Conservation (phyloP, 2,329 filamentous ascomycete genomes). For the Botrytis deweyae region DNA sequence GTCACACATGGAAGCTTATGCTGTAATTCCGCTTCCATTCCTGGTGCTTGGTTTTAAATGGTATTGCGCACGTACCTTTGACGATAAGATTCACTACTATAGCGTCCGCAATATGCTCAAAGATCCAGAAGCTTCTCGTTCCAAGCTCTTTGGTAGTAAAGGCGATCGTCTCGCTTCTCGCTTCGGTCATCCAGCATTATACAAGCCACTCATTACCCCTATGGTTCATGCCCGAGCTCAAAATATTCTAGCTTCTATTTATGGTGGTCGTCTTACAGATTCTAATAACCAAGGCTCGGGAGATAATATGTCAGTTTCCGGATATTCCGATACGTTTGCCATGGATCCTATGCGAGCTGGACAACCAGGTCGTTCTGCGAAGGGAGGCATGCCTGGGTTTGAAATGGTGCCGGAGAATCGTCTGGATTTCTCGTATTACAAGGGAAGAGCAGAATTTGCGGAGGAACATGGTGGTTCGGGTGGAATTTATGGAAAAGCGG, state of each 20-base stretch:
- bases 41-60: conserved; percentile 81
- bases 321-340: conserved; percentile 79
- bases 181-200: conserved; percentile 89
- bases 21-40: conserved; percentile 72
- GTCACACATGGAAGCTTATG: conserved; percentile 60
- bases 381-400: conserved; percentile 63
- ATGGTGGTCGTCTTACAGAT: conserved; percentile 74
- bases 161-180: conserved; percentile 70
- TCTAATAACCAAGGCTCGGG: conserved; percentile 58
- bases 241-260: conserved; percentile 81
- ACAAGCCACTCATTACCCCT: conserved; percentile 84
- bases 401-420: conserved; percentile 89
- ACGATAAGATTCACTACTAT: conserved; percentile 78
- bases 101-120: conserved; percentile 59
- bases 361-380: conserved; percentile 45
- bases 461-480: conserved; percentile 80
- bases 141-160: conserved; percentile 53
- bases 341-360: conserved; percentile 71
- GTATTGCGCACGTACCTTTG: conserved; percentile 75
- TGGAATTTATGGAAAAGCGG: conserved; percentile 57
- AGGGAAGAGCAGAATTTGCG: conserved; percentile 82
- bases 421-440: conserved; percentile 86
- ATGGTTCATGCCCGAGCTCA: conserved; percentile 94
- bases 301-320: conserved; percentile 59
- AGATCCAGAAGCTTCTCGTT: conserved; percentile 46